Base-by-base conservation (phyloP, 2,329 filamentous ascomycete genomes). In the Fusarium tupiense region DNA sequence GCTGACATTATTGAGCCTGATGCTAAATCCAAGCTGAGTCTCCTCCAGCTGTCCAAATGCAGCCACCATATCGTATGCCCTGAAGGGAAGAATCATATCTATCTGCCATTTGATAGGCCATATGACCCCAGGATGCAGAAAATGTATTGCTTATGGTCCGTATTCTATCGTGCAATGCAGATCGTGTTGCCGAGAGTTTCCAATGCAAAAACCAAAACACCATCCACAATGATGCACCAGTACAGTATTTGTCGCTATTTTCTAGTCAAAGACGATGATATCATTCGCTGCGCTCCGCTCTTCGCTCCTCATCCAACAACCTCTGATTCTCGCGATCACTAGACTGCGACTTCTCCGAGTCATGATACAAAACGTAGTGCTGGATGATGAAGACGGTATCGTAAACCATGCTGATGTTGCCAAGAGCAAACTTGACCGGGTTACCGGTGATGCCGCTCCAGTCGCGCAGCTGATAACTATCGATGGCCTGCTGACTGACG, bases 371-470 rank as follows among this genome's bases (percentile, higher is more conserved):
- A 41, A 95, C 85, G 78, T 95, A 98, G 83, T 98, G 96, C 84
- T 99, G 96, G 9, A 89, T 79, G 59, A 98, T 92, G 80, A 98
- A 98, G 56, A 98, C 86, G 38, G 93, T 73, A 80, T 98, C 96
- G 81, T 98, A 98, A 6, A 94, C 81, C 77, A 98, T 92, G 66
- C 92, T 94, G 52, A 98, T 90, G 79, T 97, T 96, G 20, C 94
- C 93, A 47, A 98, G 87, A 6, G 91, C 91, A 67, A 98, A 91
- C 85, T 98, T 99, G 76, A 96, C 92, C 2, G 95, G 94, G 81
- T 98, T 98, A 3, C 95, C 96, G 0, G 92, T 95, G 66, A 98
- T 87, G 29, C 96, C 96, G 54, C 92, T 93, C 95, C 96, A 98
- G 84, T 98, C 94, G 63, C 88, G 88, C 82, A 96, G 91, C 43